Evolutionary conservation across 805 yeast genomes (phyloP).

Genomic region (Kluyveromyces dobzhanskii): DNA sequence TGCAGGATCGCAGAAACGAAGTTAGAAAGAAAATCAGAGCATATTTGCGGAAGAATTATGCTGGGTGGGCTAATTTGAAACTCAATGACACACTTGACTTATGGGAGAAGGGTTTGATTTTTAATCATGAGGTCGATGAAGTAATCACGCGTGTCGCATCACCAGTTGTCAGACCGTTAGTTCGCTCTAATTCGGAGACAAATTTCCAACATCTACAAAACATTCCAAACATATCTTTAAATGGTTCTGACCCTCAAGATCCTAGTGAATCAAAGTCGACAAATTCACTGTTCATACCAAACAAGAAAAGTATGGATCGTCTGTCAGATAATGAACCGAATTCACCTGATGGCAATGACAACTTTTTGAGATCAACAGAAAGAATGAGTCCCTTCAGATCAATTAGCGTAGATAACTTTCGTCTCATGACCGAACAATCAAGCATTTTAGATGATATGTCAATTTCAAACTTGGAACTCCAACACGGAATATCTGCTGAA

Average conservation of each 20-base stretch:
- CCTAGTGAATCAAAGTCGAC: neutral
- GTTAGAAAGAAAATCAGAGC: constrained; percentile 16
- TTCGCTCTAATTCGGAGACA: constrained; percentile 2
- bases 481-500: neutral
- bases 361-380: neutral
- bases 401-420: constrained; percentile 1
- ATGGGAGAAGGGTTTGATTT: constrained; percentile 19
- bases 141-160: neutral
- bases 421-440: neutral
- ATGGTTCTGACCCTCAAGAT: too few species aligned
- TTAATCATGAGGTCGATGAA: constrained; percentile 5
- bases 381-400: neutral
- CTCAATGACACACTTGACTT: constrained; percentile 22
- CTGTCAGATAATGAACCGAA: neutral
- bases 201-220: neutral
- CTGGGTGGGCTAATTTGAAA: constrained; percentile 21
- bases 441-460: neutral
- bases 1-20: constrained; percentile 7
- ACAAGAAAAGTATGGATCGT: too few species aligned
- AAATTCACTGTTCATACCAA: neutral
- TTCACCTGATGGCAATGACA: neutral
- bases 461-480: neutral
- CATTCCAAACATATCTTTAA: neutral
- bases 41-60: constrained; percentile 18
- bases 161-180: neutral